Base-by-base conservation (phyloP, 169 alveolate species). In the Plasmodium blacklocki region DNA sequence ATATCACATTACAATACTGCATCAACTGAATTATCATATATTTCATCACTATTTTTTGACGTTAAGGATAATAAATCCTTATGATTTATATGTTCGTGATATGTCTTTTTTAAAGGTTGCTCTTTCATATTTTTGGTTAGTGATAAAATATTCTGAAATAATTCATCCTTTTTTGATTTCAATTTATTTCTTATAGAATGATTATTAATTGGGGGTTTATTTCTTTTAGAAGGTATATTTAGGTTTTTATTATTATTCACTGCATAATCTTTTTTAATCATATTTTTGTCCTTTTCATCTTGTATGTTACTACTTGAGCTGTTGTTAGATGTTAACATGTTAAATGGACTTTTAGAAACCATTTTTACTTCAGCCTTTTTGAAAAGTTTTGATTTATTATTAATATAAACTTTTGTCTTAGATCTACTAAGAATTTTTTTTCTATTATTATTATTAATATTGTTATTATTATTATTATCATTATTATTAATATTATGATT, bases 101-200 rank as follows among this genome's bases (percentile, higher is more conserved):
- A 78, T 59, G 64, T 66, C 47, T 78, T 78, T 62, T 78, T 78
- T 52, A 78, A 58, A 56, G 89, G 89, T 1, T 78, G 59, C 5
- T 78, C 72, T 43, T 78, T 78, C 89, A 78, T 78, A 63, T 78
- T 78, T 50, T 78, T 78, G 14, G 89, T 78, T 70, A 78, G 67
- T 59, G 78, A 78, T 66, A 78, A 59, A 78, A 78, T 78, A 18
- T 78, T 78, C 32, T 78, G 72, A 70, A 64, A 78, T 70, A 78
- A 32, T 26, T 78, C 74, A 45, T 78, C 62, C 59, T 78, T 78
- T 66, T 78, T 78, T 18, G 75, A 52, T 59, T 78, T 78, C 15
- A 78, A 21, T 71, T 78, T 78, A 21, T 66, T 78, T 78, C 78
- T 78, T 23, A 78, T 26, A 23, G 89, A 64, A 70, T 3, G 32